These are phyloP conservation scores for Inonotus hispidus DNA, from an alignment of 1,284 basidiomycete species.

Conservation along the genomic window DNA sequence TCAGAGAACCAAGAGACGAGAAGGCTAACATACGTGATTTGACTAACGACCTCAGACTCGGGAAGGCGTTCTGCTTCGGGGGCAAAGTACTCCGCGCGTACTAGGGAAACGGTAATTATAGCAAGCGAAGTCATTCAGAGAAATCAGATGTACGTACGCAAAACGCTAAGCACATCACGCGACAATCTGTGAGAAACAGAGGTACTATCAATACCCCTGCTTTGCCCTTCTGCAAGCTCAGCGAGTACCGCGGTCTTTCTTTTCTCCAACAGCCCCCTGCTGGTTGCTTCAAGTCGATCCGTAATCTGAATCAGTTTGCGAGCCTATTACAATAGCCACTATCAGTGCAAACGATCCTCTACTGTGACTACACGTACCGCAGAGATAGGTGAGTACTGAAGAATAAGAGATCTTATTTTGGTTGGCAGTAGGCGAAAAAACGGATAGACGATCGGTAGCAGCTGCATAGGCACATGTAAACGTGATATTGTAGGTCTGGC, in stretches of 20 bases:
- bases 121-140: not conserved
- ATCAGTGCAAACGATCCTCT: not conserved
- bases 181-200: conserved; percentile 14
- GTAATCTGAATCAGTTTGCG: conserved; percentile 30
- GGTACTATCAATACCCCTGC: conserved; percentile 21
- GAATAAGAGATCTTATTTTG: not conserved
- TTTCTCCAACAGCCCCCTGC: conserved; percentile 31
- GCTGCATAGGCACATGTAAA: conserved; percentile 14
- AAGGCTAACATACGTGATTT: conserved; percentile 22
- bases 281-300: conserved; percentile 32
- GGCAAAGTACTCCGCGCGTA: conserved; percentile 20
- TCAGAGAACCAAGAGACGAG: not conserved
- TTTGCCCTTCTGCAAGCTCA: conserved; percentile 20
- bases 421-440: conserved; percentile 1
- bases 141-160: conserved; percentile 28
- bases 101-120: not conserved
- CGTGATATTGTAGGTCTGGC: conserved; percentile 12
- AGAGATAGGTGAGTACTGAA: conserved; percentile 7
- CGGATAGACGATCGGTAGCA: conserved; percentile 12
- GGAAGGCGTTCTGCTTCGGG: conserved; percentile 19
- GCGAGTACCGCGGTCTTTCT: conserved; percentile 27
- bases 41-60: conserved; percentile 22
- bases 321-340: conserved; percentile 22
- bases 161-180: conserved; percentile 43
- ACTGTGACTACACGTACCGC: not conserved